Percentiles rank a stretch among this genome's conserved stretches.
Conservation (phyloP, 2,329 filamentous ascomycete species). For the Colletotrichum sp. region DNA sequence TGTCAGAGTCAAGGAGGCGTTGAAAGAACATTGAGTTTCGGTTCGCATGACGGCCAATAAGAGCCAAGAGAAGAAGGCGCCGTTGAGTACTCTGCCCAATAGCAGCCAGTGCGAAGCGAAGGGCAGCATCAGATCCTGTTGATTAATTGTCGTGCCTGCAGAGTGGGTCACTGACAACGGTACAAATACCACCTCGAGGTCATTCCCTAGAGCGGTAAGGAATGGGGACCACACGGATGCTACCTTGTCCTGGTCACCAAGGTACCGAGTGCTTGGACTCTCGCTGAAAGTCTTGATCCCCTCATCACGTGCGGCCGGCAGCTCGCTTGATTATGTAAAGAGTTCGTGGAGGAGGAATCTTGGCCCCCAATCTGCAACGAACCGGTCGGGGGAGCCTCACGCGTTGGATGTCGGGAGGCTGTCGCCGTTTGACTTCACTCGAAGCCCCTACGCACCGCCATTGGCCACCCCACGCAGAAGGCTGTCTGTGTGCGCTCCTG, state of each 20-base stretch:
- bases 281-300: neutral
- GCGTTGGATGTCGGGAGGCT: neutral
- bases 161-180: neutral
- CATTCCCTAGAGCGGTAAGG: neutral
- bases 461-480: neutral
- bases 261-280: slow-evolving; percentile 11
- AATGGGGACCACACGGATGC: neutral
- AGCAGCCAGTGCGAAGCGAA: neutral
- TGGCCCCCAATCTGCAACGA: neutral
- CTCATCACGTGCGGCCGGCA: neutral
- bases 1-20: neutral
- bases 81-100: slow-evolving; percentile 13
- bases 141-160: neutral
- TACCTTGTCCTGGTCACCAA: neutral
- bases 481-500: neutral
- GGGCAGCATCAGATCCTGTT: neutral
- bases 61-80: neutral
- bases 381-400: neutral
- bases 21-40: neutral
- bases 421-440: neutral
- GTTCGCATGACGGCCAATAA: slow-evolving; percentile 12
- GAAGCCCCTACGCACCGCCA: neutral
- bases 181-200: neutral
- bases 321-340: neutral
- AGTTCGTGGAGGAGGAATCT: neutral